Base-by-base conservation (phyloP, 805 yeast species). In the Lachancea dasiensis region DNA sequence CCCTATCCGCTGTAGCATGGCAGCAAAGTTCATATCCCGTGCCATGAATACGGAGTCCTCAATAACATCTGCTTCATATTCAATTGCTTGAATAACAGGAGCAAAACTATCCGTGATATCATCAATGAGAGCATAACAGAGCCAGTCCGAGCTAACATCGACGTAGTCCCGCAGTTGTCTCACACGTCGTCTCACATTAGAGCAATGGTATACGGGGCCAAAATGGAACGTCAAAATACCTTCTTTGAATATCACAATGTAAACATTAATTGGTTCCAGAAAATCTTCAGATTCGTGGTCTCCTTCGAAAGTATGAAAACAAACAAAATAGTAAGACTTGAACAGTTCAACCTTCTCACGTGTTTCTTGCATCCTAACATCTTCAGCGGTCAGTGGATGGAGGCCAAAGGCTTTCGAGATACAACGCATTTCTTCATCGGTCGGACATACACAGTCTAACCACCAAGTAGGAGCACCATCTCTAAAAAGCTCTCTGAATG, bases 341-440 rank as follows among this genome's bases (percentile, higher is more conserved):
- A 90, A 90, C 45, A 90, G 68, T 64, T 90, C 98, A 21, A 90
- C 97, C 63, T 90, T 90, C 67, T 90, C 98, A 64, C 98, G 87
- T 17, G 95, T 77, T 65, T 90, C 98, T 65, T 89, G 95, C 77
- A 86, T 84, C 40, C 95, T 70, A 47, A 90, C 89, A 78, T 90
- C 98, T 65, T 90, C 98, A 1, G 96, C 87, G 0, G 98, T 90
- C 69, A 90, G 78, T 21, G 98, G 98, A 68, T 90, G 98, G 64
- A 90, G 86, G 7, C 96, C 95, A 61, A 90, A 90, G 0, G 97
- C 92, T 52, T 89, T 89, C 7, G 96, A 81, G 27, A 92, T 60
- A 51, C 85, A 79, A 56, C 83, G 83, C 95, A 92, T 86, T 63
- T 92, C 98, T 15, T 79, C 79, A 56, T 90, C 97, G 0, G 96